phyloP scores from a whole-genome alignment of 371 early-diverging fungal genomes.

The Syncephalis fuscata region DNA sequence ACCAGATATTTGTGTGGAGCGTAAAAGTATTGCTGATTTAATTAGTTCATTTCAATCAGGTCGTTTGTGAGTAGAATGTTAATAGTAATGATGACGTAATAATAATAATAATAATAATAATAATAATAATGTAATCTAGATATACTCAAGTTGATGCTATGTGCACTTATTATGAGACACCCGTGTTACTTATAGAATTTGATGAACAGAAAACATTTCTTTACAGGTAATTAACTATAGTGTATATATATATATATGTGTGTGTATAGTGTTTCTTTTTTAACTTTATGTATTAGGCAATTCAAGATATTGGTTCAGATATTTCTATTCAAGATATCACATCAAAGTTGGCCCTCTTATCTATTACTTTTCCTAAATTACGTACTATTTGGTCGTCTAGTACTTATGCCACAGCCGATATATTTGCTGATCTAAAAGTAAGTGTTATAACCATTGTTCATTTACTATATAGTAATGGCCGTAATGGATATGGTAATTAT shows the following conservation, averaged over 20 bases:
- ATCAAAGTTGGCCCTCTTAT: conserved; percentile 63
- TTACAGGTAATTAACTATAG: conserved; percentile 23
- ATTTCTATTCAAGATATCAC: conserved; percentile 36
- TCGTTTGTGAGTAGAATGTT: conserved; percentile 39
- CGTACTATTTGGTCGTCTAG: conserved; percentile 81
- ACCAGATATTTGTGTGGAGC: conserved; percentile 79
- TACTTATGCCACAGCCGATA: conserved; percentile 68
- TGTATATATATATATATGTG: not conserved
- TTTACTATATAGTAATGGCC: not conserved
- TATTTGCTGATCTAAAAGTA: conserved; percentile 83
- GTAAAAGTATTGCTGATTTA: conserved; percentile 87
- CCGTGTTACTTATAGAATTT: conserved; percentile 90
- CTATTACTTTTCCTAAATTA: conserved; percentile 72
- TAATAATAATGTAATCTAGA: no score
- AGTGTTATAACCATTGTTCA: not conserved
- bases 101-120: not conserved
- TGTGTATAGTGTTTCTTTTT: no score
- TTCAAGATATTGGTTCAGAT: conserved; percentile 26
- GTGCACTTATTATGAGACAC: conserved; percentile 58
- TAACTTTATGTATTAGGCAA: conserved; percentile 1
- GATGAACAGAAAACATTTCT: conserved; percentile 64
- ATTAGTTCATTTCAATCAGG: conserved; percentile 72
- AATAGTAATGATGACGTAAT: not conserved
- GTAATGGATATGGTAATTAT: not conserved
- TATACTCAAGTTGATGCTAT: conserved; percentile 88